These are phyloP conservation scores for Pyrrhoderma noxium DNA, from an alignment of 1,284 basidiomycete species.

Conservation along the genomic window DNA sequence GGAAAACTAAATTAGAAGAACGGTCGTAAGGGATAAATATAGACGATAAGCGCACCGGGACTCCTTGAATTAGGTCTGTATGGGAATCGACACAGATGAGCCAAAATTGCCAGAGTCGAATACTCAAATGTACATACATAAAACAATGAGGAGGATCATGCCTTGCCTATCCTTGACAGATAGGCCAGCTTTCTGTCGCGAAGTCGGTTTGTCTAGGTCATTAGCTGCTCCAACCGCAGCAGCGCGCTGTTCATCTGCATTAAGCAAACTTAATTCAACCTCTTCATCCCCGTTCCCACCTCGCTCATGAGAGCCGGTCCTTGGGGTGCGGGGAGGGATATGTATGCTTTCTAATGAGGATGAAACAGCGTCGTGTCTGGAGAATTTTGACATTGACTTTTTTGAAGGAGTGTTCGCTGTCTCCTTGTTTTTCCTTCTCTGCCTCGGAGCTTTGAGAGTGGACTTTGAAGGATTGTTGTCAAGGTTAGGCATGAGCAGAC, in stretches of 20 bases:
- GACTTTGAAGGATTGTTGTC: slow-evolving; percentile 22
- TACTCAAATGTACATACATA: slow-evolving; percentile 58
- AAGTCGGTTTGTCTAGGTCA: slow-evolving; percentile 25
- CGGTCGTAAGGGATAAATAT: slow-evolving; percentile 6
- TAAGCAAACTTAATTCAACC: slow-evolving; percentile 57
- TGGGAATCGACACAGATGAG: slow-evolving; percentile 22
- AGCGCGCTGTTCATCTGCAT: slow-evolving; percentile 46
- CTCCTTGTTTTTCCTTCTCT: slow-evolving; percentile 24
- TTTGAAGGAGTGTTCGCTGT: slow-evolving; percentile 8
- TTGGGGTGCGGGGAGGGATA: slow-evolving; percentile 57
- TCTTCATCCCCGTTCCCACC: slow-evolving; percentile 39
- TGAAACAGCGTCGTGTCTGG: slow-evolving; percentile 27
- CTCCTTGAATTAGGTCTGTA: slow-evolving; percentile 85
- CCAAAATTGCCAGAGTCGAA: slow-evolving; percentile 8
- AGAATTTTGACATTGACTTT: slow-evolving; percentile 19
- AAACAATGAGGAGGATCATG: slow-evolving; percentile 79
- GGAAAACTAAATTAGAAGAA: slow-evolving; percentile 8
- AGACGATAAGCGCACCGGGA: slow-evolving; percentile 76
- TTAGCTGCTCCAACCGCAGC: slow-evolving; percentile 37
- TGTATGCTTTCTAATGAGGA: slow-evolving; percentile 59
- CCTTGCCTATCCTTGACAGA: slow-evolving; percentile 75
- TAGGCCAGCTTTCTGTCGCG: slow-evolving; percentile 36
- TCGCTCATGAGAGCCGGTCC: slow-evolving; percentile 21
- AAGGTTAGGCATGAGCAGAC: slow-evolving; percentile 10
- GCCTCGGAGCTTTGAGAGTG: slow-evolving; percentile 20